These are phyloP conservation scores for Cytospora piceicola DNA, from an alignment of 2,329 filamentous ascomycete genomes.

Conservation along the genomic window DNA sequence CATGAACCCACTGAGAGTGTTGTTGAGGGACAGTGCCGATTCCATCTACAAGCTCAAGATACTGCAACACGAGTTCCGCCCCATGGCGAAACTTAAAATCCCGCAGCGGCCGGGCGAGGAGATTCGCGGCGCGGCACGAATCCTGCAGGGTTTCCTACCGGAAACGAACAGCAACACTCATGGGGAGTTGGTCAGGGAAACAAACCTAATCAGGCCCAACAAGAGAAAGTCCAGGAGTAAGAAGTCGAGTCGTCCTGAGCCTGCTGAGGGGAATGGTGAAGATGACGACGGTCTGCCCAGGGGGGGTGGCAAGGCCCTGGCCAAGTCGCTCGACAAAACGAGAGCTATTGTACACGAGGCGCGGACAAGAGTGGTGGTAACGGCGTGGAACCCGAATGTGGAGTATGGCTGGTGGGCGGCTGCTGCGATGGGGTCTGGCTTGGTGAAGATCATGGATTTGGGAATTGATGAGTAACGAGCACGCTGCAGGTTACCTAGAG, in stretches of 20 bases:
- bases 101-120: constrained; percentile 23
- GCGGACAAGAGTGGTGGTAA: constrained; percentile 62
- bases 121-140: constrained; percentile 53
- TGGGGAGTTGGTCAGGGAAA: constrained; percentile 41
- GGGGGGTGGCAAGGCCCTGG: constrained; percentile 33
- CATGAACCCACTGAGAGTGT: constrained; percentile 49
- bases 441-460: constrained; percentile 69
- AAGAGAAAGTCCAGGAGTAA: constrained; percentile 40
- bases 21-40: constrained; percentile 47
- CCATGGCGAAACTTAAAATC: constrained; percentile 34
- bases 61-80: constrained; percentile 59
- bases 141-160: constrained; percentile 55
- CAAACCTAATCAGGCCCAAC: constrained; percentile 42
- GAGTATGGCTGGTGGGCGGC: constrained; percentile 70
- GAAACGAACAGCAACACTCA: constrained; percentile 55
- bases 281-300: constrained; percentile 35
- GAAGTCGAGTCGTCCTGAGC: constrained; percentile 35
- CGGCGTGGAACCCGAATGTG: constrained; percentile 71
- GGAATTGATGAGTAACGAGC: constrained; percentile 49
- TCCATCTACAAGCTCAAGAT: constrained; percentile 48
- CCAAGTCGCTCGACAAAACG: constrained; percentile 28
- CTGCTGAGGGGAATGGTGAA: constrained; percentile 33
- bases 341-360: constrained; percentile 62
- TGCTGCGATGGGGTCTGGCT: constrained; percentile 66
- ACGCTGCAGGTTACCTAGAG: neutral